These are phyloP conservation scores for Puccinia hordei DNA, from an alignment of 1,284 basidiomycete species.

Conservation along the genomic window DNA sequence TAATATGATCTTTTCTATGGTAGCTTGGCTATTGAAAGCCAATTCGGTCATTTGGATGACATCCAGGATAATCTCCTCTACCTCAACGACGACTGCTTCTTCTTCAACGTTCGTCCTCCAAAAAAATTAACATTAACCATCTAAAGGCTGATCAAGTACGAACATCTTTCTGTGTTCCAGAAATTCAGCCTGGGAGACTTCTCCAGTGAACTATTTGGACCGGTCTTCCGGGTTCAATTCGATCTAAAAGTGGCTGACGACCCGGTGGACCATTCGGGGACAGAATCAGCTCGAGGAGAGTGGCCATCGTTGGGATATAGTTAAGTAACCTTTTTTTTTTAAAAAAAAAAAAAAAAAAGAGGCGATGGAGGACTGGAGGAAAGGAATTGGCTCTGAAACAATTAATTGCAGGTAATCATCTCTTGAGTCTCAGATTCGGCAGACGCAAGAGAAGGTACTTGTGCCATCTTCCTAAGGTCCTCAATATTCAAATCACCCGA, in stretches of 20 bases:
- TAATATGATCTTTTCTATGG: background rate
- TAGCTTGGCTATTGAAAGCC: conserved; percentile 46
- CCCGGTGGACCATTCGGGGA: background rate
- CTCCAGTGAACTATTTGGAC: conserved; percentile 11
- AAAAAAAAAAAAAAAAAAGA: background rate
- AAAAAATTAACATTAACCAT: background rate
- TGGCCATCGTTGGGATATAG: conserved; percentile 40
- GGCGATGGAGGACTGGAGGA: no score
- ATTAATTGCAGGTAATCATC: conserved; percentile 22
- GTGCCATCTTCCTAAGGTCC: conserved; percentile 33
- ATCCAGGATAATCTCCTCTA: conserved; percentile 35
- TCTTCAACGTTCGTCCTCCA: conserved; percentile 17
- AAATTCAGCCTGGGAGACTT: conserved; percentile 30
- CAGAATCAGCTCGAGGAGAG: background rate
- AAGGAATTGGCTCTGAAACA: background rate
- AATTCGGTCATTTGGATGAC: conserved; percentile 21
- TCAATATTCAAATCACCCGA: conserved; percentile 21
- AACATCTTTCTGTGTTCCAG: background rate
- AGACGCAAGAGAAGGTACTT: conserved; percentile 25
- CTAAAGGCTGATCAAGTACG: background rate
- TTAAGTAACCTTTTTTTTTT: background rate
- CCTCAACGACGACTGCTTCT: conserved; percentile 47
- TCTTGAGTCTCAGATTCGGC: conserved; percentile 44
- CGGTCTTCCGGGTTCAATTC: conserved; percentile 42
- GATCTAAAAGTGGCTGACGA: conserved; percentile 22